Evolutionary conservation across 345 rosid genomes (phyloP), one percentile per base, ranked within the genome.

Genomic region (Bruguiera sexangula): DNA sequence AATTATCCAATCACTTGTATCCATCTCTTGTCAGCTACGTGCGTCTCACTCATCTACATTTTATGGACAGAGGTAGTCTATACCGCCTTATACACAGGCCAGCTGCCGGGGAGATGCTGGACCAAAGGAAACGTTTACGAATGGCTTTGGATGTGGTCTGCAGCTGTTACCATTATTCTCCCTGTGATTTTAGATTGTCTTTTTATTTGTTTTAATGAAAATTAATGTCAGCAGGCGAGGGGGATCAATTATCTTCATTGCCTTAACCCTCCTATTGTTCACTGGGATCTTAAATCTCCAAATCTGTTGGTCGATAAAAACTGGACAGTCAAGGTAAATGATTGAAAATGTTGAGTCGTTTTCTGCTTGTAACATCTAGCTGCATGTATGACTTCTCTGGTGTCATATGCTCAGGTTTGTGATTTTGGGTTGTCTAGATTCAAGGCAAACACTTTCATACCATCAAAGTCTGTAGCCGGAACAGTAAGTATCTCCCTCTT

Each of bases 401-500:
- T 29, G 29, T 67, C 69, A 37, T 68, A 22, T 73, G 29, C 60
- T 66, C 75, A 94, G 98, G 97, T 94, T 60, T 86, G 97, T 63
- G 98, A 94, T 76, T 94, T 94, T 83, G 98, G 98, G 65, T 73
- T 94, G 71, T 94, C 98, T 4, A 94, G 98, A 79, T 94, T 94
- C 76, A 94, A 94, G 79, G 93, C 96, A 36, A 87, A 82, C 81
- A 89, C 97, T 18, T 94, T 87, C 52, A 76, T 94, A 77, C 80
- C 98, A 75, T 94, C 98, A 66, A 94, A 91, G 77, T 94, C 97
- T 32, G 96, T 94, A 62, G 98, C 98, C 18, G 98, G 98, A 81
- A 94, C 97, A 34, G 98, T 94, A 82, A 83, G 88, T 80, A 73
- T 70, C 66, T 77, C 64, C 56, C 55, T 66, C 57, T 46, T 24